Percentiles rank a stretch among this genome's conserved stretches.
Evolutionary conservation across 306 rosid genomes (phyloP).

Genomic region (Boehmeria nivea): DNA sequence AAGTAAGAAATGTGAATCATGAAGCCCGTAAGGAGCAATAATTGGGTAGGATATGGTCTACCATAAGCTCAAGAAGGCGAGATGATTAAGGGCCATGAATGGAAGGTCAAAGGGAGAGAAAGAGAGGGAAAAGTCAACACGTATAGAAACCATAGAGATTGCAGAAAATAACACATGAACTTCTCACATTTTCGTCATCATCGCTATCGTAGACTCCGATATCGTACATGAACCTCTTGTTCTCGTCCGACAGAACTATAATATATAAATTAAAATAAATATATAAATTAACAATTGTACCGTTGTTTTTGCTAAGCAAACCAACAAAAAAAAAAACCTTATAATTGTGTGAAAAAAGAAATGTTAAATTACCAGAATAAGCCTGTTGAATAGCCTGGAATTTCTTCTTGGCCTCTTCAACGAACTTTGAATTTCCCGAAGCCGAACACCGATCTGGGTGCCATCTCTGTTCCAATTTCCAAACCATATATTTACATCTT

Average conservation of each 20-base stretch:
- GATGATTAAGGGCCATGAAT: not conserved
- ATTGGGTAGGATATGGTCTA: slow-evolving; percentile 2
- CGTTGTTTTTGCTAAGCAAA: too few relatives aligned
- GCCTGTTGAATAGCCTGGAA: slow-evolving; percentile 86
- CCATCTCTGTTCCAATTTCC: slow-evolving; percentile 77
- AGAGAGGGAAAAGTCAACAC: not conserved
- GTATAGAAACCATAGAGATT: not conserved
- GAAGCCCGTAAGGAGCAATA: not conserved
- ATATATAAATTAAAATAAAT: not conserved
- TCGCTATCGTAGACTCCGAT: slow-evolving; percentile 85
- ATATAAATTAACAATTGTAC: too few relatives aligned
- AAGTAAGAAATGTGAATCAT: not conserved
- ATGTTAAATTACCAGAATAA: slow-evolving; percentile 70
- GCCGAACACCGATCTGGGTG: slow-evolving; percentile 99
- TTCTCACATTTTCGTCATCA: slow-evolving; percentile 69
- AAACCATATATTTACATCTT: not conserved
- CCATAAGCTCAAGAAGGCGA: not conserved
- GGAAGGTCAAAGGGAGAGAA: not conserved
- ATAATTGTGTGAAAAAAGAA: too few relatives aligned
- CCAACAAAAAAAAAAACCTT: not conserved
- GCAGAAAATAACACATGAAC: not conserved
- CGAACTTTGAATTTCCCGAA: slow-evolving; percentile 58
- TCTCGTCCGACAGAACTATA: slow-evolving; percentile 75
- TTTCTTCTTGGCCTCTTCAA: slow-evolving; percentile 85
- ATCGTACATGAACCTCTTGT: slow-evolving; percentile 84